Conservation (phyloP, 2,329 filamentous ascomycete species). For the Fusarium duplospermum region DNA sequence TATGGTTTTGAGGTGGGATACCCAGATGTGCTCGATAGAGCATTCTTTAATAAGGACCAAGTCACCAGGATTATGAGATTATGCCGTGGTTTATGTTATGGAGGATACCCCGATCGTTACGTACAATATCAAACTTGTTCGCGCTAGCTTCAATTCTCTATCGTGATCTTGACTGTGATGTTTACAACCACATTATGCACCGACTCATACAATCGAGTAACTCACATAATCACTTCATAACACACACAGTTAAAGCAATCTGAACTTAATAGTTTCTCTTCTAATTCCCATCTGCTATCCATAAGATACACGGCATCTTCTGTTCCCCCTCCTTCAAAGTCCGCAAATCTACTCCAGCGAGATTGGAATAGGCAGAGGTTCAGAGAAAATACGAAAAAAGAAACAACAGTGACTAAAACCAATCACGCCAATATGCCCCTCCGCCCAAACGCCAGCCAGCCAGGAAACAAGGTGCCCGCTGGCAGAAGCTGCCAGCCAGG, state of each 20-base stretch:
- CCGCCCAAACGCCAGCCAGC: constrained; percentile 51
- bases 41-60: constrained; percentile 26
- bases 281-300: constrained; percentile 29
- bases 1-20: constrained; percentile 19
- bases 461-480: constrained; percentile 42
- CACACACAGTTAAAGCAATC: constrained; percentile 27
- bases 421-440: constrained; percentile 50
- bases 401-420: constrained; percentile 37
- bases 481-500: constrained; percentile 45
- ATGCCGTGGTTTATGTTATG: constrained; percentile 5
- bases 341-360: constrained; percentile 13
- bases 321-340: constrained; percentile 17
- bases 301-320: constrained; percentile 27
- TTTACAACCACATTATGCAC: neutral
- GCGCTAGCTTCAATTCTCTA: neutral
- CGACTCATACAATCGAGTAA: too few relatives aligned
- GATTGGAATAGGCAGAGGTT: constrained; percentile 30
- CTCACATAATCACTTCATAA: neutral
- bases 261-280: constrained; percentile 39
- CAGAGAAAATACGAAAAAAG: constrained; percentile 40
- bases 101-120: constrained; percentile 39
- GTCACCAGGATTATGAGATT: constrained; percentile 9
- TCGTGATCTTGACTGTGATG: neutral
- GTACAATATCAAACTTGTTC: constrained; percentile 1
- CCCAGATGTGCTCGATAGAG: constrained; percentile 24